These are phyloP conservation scores for Paulownia fortunei DNA, from an alignment of 257 asterid species.

Conservation along the genomic window DNA sequence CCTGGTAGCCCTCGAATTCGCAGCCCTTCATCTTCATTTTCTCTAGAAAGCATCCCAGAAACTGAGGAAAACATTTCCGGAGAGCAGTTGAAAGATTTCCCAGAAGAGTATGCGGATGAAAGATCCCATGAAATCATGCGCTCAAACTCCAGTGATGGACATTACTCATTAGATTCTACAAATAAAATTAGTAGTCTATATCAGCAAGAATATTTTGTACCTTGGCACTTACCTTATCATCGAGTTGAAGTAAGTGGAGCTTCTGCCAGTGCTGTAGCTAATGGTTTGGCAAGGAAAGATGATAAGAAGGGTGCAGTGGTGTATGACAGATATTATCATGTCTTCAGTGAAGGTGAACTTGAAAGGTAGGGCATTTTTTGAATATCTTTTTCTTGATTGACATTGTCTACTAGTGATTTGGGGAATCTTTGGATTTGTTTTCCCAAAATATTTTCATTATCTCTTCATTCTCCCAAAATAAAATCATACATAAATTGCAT, in stretches of 20 bases:
- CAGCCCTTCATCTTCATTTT: constrained; percentile 52
- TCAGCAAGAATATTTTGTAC: constrained; percentile 94
- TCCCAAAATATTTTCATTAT: no score
- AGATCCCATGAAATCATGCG: constrained; percentile 30
- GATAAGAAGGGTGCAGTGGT: constrained; percentile 95
- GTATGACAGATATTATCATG: constrained; percentile 93
- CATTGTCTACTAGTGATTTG: background rate
- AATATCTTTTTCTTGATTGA: background rate
- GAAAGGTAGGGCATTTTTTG: constrained; percentile 61
- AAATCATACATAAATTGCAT: no score
- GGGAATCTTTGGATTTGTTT: no score
- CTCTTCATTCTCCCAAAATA: no score
- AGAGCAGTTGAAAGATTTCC: constrained; percentile 32
- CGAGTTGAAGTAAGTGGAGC: constrained; percentile 94
- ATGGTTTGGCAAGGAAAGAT: constrained; percentile 91
- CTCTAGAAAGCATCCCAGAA: constrained; percentile 84
- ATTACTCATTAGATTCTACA: constrained; percentile 32
- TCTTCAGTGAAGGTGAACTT: constrained; percentile 97
- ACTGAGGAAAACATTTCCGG: constrained; percentile 53
- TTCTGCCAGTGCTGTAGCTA: constrained; percentile 79
- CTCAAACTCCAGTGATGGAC: constrained; percentile 26
- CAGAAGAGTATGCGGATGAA: constrained; percentile 24
- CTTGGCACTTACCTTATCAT: constrained; percentile 99
- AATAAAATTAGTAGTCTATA: constrained; percentile 30
- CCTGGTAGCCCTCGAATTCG: constrained; percentile 77